These are phyloP conservation scores for Penicillium brevicompactum DNA, from an alignment of 2,329 filamentous ascomycete genomes.

Conservation along the genomic window DNA sequence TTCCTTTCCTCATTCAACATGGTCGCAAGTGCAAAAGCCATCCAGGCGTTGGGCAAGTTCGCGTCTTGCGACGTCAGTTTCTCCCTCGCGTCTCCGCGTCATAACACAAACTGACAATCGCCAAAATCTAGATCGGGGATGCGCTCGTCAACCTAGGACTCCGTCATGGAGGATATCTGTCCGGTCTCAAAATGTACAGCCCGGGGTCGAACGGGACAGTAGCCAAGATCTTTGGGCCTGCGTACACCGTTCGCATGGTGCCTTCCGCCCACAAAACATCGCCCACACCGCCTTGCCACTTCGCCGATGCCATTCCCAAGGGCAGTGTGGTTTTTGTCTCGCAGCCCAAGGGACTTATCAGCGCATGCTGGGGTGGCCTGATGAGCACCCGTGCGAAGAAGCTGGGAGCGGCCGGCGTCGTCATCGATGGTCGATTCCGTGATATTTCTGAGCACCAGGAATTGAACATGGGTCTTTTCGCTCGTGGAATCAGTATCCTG, in stretches of 20 bases:
- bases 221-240: constrained; percentile 32
- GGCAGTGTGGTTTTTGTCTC: constrained; percentile 41
- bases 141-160: constrained; percentile 38
- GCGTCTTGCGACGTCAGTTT: constrained; percentile 23
- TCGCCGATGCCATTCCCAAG: constrained; percentile 38
- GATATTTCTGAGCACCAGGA: constrained; percentile 38
- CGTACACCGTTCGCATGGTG: constrained; percentile 38
- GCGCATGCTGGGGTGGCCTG: constrained; percentile 43
- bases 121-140: constrained; percentile 32
- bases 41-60: constrained; percentile 19
- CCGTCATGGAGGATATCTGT: constrained; percentile 38
- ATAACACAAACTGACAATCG: background rate
- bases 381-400: constrained; percentile 41
- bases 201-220: constrained; percentile 20
- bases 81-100: background rate
- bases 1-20: constrained; percentile 9
- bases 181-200: constrained; percentile 36
- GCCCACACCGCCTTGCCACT: constrained; percentile 35
- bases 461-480: constrained; percentile 35
- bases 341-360: constrained; percentile 36
- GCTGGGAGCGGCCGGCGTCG: constrained; percentile 38
- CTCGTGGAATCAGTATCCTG: constrained; percentile 32
- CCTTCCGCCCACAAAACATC: constrained; percentile 32
- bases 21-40: constrained; percentile 14
- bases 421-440: constrained; percentile 43